Conservation (phyloP, 1,284 basidiomycete species). For the Cerioporus squamosus region DNA sequence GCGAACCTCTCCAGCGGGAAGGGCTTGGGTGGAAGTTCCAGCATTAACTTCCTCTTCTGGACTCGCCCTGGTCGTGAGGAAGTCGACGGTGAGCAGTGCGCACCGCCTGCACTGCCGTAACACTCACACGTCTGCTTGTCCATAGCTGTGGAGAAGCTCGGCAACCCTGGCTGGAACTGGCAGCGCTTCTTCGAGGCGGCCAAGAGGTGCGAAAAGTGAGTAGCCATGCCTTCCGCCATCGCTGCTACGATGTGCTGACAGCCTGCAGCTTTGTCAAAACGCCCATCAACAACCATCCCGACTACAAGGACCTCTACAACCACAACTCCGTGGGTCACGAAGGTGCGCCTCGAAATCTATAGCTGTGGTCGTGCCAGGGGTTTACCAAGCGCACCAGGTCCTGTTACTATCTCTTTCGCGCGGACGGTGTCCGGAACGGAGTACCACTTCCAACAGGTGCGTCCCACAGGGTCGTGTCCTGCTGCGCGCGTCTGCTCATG, state of each 20-base stretch:
- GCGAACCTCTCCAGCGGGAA: conserved; percentile 15
- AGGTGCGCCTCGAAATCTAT: background rate
- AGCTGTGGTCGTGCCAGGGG: too few relatives aligned
- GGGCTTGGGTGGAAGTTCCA: conserved; percentile 23
- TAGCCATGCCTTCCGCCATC: background rate
- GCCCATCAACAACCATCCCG: background rate
- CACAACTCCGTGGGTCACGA: conserved; percentile 5
- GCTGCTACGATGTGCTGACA: background rate
- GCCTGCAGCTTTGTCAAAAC: background rate
- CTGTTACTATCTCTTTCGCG: conserved; percentile 13
- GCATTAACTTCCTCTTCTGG: conserved; percentile 20
- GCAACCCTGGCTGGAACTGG: conserved; percentile 36
- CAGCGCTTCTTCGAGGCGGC: conserved; percentile 24
- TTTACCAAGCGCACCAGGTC: conserved; percentile 1
- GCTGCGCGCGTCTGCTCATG: too few relatives aligned
- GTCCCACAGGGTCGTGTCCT: background rate
- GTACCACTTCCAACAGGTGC: conserved; percentile 17
- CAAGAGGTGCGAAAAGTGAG: conserved; percentile 26
- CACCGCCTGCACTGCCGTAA: too few relatives aligned
- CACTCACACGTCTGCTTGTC: background rate
- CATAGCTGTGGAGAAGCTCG: conserved; percentile 26
- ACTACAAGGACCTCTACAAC: background rate
- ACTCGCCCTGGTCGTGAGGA: conserved; percentile 17
- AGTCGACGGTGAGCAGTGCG: conserved; percentile 13
- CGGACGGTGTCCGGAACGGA: conserved; percentile 11